Evolutionary conservation across 129 eudicot genomes (phyloP), one percentile per base, ranked within the genome.

Genomic region (Deinandra increscens): DNA sequence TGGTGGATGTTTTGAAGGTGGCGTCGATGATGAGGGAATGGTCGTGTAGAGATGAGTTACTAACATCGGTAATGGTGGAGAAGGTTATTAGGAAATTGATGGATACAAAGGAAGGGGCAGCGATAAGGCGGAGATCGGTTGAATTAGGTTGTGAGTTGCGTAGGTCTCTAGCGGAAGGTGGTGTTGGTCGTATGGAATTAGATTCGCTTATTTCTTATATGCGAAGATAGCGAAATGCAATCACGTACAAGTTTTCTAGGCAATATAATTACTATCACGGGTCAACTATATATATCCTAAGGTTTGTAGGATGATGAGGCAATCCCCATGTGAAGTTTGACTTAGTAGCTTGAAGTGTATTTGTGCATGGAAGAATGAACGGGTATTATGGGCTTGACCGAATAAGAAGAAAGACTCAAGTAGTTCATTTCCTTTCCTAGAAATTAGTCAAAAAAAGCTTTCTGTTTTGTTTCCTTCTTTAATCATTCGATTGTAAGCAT

Each of bases 1-100:
- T 83, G 0, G 71, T 81, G 4, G 23, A 83, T 3, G 62, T 69
- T 48, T 62, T 83, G 15, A 56, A 23, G 69, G 60, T 60, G 37
- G 62, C 60, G 7, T 46, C 61, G 60, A 13, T 46, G 2, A 48
- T 60, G 77, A 60, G 50, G 38, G 69, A 60, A 5, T 72, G 77
- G 77, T 37, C 4, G 23, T 20, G 62, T 62, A 49, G 51, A 14
- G 51, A 60, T 34, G 69, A 72, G 77, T 46, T 72, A 50, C n/a
- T 72, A 11, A 62, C 62, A 5, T 34, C 51, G 0, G 41, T 20
- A 2, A 49, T 14, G 62, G 69, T 61, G 22, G 77, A 62, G 42
- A 72, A 61, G 49, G 50, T 72, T 37, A 49, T 72, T 34, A 46
- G 77, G 59, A 50, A 37, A 63, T 48, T 72, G 4, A 72, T 72